phyloP scores from a whole-genome alignment of 176 grass and related monocot species.

The Ananas comosus region DNA sequence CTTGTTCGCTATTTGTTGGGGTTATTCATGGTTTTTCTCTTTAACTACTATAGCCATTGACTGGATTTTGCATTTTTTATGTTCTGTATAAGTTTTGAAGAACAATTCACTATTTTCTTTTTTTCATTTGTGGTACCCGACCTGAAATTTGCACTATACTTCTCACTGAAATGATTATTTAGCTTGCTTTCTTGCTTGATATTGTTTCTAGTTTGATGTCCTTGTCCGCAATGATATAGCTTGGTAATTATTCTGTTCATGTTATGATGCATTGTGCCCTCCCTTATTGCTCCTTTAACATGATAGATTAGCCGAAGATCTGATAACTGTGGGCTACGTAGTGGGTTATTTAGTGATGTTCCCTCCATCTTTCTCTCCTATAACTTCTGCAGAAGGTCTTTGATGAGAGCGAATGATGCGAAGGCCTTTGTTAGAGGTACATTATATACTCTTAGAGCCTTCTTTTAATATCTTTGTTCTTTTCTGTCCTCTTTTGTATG shows the following conservation, averaged over 20 bases:
- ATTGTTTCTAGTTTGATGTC: background rate
- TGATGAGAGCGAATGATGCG: constrained; percentile 48
- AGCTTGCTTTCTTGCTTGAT: background rate
- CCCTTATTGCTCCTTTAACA: constrained; percentile 6
- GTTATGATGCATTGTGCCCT: background rate
- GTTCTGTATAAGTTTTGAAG: no score
- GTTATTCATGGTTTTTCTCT: no score
- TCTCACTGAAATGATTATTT: background rate
- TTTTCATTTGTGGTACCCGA: background rate
- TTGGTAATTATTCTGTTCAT: background rate
- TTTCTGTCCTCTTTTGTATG: background rate
- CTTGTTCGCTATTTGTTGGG: no score
- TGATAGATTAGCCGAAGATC: constrained; percentile 45
- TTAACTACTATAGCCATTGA: no score
- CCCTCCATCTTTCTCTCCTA: constrained; percentile 66
- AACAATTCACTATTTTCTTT: background rate
- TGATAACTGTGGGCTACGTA: constrained; percentile 48
- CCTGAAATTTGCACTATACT: background rate
- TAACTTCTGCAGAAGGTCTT: constrained; percentile 61
- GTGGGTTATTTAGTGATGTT: constrained; percentile 47
- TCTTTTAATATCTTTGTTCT: background rate
- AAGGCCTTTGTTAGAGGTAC: constrained; percentile 68
- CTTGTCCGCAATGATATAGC: background rate
- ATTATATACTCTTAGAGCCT: background rate
- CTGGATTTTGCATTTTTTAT: no score